A percentile compares a stretch with the other conserved stretches of the same genome.
Evolutionary conservation across 2,329 filamentous ascomycete genomes (phyloP).

Genomic region (Exophiala calicioides): DNA sequence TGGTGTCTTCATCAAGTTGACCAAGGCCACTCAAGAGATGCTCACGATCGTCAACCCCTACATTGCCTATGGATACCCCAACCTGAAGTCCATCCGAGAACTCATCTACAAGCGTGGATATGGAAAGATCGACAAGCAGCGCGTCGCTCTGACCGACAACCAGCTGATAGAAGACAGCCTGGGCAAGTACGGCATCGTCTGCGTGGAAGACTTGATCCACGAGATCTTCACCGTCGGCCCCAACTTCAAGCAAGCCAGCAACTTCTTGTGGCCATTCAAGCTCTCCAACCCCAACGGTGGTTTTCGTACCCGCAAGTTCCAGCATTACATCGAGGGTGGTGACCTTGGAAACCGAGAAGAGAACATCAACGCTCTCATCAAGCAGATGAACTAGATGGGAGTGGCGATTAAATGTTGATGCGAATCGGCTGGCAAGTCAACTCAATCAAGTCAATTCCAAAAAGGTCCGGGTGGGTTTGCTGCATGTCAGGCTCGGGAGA

Average conservation of each 20-base stretch:
- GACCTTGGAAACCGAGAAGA: conserved; percentile 98
- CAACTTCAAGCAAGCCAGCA: conserved; percentile 99
- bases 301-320: conserved; percentile 96
- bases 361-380: conserved; percentile 92
- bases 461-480: too few species aligned
- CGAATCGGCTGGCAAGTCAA: neutral
- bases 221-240: conserved; percentile 98
- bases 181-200: conserved; percentile 98
- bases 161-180: conserved; percentile 94
- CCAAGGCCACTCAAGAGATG: conserved; percentile 98
- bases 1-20: conserved; percentile 95
- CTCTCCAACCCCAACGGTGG: conserved; percentile 96
- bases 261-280: conserved; percentile 99
- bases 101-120: conserved; percentile 99
- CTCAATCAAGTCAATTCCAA: too few species aligned
- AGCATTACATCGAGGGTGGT: conserved; percentile 98
- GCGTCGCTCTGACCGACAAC: conserved; percentile 95
- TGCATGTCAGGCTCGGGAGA: too few species aligned
- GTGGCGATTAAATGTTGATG: too few species aligned
- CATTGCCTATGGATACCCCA: conserved; percentile 98
- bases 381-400: conserved; percentile 93
- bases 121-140: conserved; percentile 98
- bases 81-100: conserved; percentile 98
- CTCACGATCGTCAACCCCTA: conserved; percentile 98
- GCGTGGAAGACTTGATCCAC: conserved; percentile 98